phyloP scores from a whole-genome alignment of 257 asterid species.

The Gardenia jasminoides region DNA sequence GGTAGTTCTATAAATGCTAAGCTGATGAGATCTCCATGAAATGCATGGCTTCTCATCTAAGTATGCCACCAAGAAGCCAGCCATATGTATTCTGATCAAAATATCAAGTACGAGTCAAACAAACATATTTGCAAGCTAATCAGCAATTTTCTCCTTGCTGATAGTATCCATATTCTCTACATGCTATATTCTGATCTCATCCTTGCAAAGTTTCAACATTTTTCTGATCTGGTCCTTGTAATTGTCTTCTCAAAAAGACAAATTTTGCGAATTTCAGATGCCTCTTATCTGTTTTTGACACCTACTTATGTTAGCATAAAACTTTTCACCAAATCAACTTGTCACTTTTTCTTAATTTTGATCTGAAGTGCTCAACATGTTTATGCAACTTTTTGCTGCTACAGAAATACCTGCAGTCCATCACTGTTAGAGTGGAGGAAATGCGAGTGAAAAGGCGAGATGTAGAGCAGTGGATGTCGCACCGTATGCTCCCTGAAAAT shows the following conservation, averaged over 20 bases:
- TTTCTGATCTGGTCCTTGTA: not conserved
- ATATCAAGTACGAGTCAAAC: not conserved
- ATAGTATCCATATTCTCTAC: not conserved
- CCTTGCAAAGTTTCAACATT: not conserved
- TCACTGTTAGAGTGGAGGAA: constrained; percentile 40
- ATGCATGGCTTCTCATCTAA: not conserved
- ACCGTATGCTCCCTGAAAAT: constrained; percentile 39
- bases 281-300: not conserved
- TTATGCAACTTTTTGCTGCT: not conserved
- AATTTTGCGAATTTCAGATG: not conserved
- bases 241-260: not conserved
- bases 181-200: not conserved
- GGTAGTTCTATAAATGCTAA: not conserved
- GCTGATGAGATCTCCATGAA: not conserved
- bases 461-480: constrained; percentile 47
- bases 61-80: not conserved
- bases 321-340: not conserved
- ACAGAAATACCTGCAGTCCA: constrained; percentile 41
- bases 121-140: not conserved
- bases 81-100: not conserved
- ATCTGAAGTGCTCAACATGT: not conserved
- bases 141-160: not conserved
- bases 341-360: not conserved
- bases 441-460: constrained; percentile 40
- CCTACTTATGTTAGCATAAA: not conserved